Evolutionary conservation across 108 stramenopile genomes (phyloP).

Genomic region (Nitzschia putrida): DNA sequence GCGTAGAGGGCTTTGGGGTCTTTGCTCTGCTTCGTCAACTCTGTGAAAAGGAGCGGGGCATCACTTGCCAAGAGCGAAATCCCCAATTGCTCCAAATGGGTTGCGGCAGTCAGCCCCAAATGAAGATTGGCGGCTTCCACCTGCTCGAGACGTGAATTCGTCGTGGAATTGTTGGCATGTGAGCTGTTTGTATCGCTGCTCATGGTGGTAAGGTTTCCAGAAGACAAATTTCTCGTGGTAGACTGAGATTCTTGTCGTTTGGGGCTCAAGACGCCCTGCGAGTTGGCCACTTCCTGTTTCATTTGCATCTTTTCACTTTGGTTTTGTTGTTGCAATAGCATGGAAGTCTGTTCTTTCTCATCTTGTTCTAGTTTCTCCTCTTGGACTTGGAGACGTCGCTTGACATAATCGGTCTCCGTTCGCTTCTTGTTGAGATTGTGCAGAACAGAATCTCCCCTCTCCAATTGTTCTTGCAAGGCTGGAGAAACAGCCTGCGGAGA

Average conservation of each 20-base stretch:
- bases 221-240: background rate
- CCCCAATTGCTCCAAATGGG: slow-evolving; percentile 72
- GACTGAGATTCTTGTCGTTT: background rate
- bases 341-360: slow-evolving; percentile 27
- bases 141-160: slow-evolving; percentile 9
- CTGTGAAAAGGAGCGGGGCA: slow-evolving; percentile 67
- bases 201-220: background rate
- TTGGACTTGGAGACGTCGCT: slow-evolving; percentile 12
- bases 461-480: slow-evolving; percentile 16
- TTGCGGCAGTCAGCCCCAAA: slow-evolving; percentile 61
- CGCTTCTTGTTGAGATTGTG: slow-evolving; percentile 19
- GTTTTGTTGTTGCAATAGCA: slow-evolving; percentile 6
- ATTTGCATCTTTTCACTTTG: slow-evolving; percentile 8
- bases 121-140: slow-evolving; percentile 50
- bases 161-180: slow-evolving; percentile 10
- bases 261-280: background rate
- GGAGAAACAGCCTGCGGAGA: background rate
- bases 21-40: slow-evolving; percentile 25
- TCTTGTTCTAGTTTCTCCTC: slow-evolving; percentile 15
- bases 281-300: background rate
- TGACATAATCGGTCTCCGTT: slow-evolving; percentile 12
- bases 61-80: slow-evolving; percentile 62
- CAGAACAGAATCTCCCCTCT: slow-evolving; percentile 18
- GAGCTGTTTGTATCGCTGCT: background rate
- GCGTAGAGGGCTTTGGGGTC: slow-evolving; percentile 37